Evolutionary conservation across 176 grass and related monocot species (phyloP).

Genomic region (Aegilops sharonensis): DNA sequence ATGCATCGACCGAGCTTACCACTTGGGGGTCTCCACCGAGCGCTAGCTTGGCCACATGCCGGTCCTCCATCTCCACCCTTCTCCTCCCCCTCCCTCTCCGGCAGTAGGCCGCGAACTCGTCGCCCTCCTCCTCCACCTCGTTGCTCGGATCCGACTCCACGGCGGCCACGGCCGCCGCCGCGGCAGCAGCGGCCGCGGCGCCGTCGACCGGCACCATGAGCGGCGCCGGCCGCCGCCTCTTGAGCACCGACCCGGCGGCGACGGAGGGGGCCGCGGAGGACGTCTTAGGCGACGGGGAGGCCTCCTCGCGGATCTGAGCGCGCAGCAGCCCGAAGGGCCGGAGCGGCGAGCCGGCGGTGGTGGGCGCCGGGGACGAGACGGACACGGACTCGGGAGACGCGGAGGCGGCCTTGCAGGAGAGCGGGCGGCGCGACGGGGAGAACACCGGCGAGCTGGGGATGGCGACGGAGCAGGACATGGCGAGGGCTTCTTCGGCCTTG

Average conservation of each 20-base stretch:
- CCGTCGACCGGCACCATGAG: constrained; percentile 56
- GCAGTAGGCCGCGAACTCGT: constrained; percentile 79
- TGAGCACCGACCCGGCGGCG: constrained; percentile 41
- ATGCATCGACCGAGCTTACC: constrained; percentile 37
- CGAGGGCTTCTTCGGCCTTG: not conserved
- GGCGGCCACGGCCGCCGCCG: constrained; percentile 32
- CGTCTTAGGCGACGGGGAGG: constrained; percentile 19
- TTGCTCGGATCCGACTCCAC: constrained; percentile 53
- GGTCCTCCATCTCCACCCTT: constrained; percentile 90
- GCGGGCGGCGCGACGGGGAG: constrained; percentile 75
- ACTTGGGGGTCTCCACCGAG: constrained; percentile 66
- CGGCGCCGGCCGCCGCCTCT: constrained; percentile 78
- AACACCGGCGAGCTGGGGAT: constrained; percentile 91
- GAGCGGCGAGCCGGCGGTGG: constrained; percentile 39
- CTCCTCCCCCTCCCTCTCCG: constrained; percentile 80
- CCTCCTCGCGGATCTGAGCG: constrained; percentile 46
- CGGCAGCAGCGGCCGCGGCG: constrained; percentile 5
- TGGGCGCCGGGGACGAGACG: constrained; percentile 27
- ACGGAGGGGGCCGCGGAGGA: not conserved
- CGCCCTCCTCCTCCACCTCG: constrained; percentile 69
- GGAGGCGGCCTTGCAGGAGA: constrained; percentile 73
- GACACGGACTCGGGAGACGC: constrained; percentile 60
- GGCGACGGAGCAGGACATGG: constrained; percentile 87
- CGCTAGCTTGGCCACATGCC: constrained; percentile 62
- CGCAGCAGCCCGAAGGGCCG: constrained; percentile 43